Evolutionary conservation across 768 basidiomycete genomes (phyloP), one percentile per base, ranked within the genome.

Genomic region (Leucocoprinus sp.): DNA sequence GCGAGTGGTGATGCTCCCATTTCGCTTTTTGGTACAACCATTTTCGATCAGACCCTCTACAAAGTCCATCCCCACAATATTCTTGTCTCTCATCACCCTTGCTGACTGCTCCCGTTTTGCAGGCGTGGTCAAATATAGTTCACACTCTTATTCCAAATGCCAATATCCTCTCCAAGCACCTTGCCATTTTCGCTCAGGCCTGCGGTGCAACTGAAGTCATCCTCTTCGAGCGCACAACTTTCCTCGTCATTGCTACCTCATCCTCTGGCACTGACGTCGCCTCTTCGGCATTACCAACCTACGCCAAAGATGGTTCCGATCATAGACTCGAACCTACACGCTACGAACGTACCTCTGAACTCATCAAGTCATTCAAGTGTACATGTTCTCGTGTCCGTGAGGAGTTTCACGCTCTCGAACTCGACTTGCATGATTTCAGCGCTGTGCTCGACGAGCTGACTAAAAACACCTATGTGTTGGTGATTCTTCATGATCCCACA

Each of bases 61-160:
- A 92, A 86, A 75, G 93, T 83, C 41, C 43, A 66, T 52, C 48
- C 36, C 31, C 21, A 18, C 26, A 37, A 47, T 49, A 14, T 40
- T 38, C 45, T 45, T 39, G 28, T 47, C 42, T 42, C 9, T 17
- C 29, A 22, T 3, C 3, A 41, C 7, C 19, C 8, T 37, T 44
- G 26, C 26, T 37, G 34, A 17, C 45, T 50, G 49, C 34, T 38
- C 21, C 21, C 43, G 17, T 26, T 37, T 27, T 19, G 8, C 45
- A 98, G 95, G 96, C 96, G 15, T 98, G 96, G 96, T 98, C 96
- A 15, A 83, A 82, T 52, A 95, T 99, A 49, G 93, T 99, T 12
- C 91, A 96, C 58, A 92, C 91, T 12, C 74, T 99, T 54, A 95
- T 97, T 47, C 96, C 96, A 3, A 97, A 98, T 53, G 90, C 90